phyloP scores from a whole-genome alignment of 2,329 filamentous ascomycete genomes.

The Alternaria rosae region DNA sequence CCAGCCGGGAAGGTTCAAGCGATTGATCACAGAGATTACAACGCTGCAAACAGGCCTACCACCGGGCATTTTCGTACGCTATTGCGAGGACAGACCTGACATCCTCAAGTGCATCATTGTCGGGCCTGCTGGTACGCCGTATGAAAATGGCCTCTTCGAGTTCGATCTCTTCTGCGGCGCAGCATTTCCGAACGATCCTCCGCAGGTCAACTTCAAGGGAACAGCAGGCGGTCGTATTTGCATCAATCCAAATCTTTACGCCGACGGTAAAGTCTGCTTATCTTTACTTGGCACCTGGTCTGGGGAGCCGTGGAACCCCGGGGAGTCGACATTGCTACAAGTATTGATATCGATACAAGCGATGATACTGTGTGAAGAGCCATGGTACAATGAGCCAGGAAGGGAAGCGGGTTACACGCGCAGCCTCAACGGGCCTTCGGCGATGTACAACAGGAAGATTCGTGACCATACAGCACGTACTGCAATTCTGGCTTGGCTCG shows the following conservation, averaged over 20 bases:
- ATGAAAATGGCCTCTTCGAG: constrained; percentile 63
- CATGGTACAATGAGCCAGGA: constrained; percentile 64
- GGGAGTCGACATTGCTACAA: constrained; percentile 60
- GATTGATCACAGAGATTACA: constrained; percentile 53
- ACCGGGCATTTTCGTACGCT: constrained; percentile 60
- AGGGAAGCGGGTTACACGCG: constrained; percentile 22
- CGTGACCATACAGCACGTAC: constrained; percentile 38
- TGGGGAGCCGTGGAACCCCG: constrained; percentile 56
- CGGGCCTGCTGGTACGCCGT: constrained; percentile 60
- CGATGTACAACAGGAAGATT: constrained; percentile 37
- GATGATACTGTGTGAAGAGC: constrained; percentile 64
- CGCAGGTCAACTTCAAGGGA: constrained; percentile 54
- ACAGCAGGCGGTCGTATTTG: constrained; percentile 52
- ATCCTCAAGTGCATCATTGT: constrained; percentile 61
- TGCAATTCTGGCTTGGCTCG: constrained; percentile 46
- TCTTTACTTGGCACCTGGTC: constrained; percentile 49
- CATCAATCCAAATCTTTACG: constrained; percentile 64
- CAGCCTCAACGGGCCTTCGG: constrained; percentile 11
- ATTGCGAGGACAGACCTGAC: constrained; percentile 57
- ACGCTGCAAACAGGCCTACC: constrained; percentile 58
- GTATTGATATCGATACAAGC: constrained; percentile 64
- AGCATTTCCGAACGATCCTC: constrained; percentile 55
- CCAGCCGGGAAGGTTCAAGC: constrained; percentile 56
- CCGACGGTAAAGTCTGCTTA: constrained; percentile 52
- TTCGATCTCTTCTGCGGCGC: constrained; percentile 59